Percentiles rank a stretch among this genome's conserved stretches.
These are phyloP conservation scores for Daldinia bambusicola DNA, from an alignment of 495 filamentous ascomycete genomes.

Conservation along the genomic window DNA sequence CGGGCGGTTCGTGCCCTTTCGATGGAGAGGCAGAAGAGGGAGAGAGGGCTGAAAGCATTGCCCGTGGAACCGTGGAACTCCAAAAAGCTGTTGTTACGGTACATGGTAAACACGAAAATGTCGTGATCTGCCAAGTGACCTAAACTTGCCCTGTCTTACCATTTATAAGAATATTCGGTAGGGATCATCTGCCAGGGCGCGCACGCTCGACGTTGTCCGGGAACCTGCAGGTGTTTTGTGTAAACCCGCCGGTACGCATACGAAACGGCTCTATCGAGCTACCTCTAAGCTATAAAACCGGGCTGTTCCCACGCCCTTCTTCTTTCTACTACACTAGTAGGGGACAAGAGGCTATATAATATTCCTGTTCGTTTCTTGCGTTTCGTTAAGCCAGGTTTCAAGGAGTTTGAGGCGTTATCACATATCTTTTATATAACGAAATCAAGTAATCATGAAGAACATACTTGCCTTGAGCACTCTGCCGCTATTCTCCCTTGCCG, in stretches of 20 bases:
- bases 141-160: conserved; percentile 36
- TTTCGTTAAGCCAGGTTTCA: conserved; percentile 8
- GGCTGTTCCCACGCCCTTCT: not conserved
- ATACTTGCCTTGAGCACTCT: conserved; percentile 25
- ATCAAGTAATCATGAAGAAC: conserved; percentile 31
- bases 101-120: conserved; percentile 33
- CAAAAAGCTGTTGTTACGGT: not conserved
- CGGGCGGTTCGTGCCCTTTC: not conserved
- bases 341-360: not conserved
- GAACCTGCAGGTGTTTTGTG: conserved; percentile 25
- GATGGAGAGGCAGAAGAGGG: conserved; percentile 7
- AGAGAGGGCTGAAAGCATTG: conserved; percentile 13
- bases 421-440: not conserved
- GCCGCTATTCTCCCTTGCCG: conserved; percentile 32
- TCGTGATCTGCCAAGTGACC: conserved; percentile 46
- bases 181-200: conserved; percentile 39
- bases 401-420: conserved; percentile 17
- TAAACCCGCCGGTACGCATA: not conserved
- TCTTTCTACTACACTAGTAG: not conserved
- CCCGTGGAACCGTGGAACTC: too few relatives aligned
- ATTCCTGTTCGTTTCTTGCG: conserved; percentile 3
- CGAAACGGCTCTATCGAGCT: conserved; percentile 7
- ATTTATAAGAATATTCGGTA: conserved; percentile 31
- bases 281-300: conserved; percentile 22
- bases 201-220: conserved; percentile 16